Evolutionary conservation across 2,329 filamentous ascomycete species (phyloP).

Genomic region (Alternaria incomplexa): DNA sequence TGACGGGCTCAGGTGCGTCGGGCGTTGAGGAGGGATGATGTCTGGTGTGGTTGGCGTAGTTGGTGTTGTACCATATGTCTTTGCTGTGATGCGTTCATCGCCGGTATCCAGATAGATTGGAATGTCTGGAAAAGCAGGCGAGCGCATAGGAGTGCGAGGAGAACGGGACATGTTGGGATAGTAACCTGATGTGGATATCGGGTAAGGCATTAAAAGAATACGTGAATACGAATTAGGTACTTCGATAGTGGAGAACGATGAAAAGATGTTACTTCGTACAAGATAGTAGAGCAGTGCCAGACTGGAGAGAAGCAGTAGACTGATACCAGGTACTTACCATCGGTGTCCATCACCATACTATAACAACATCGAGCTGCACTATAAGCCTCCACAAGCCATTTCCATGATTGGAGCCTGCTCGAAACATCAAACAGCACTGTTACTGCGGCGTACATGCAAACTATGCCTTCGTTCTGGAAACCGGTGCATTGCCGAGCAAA

Average conservation of each 20-base stretch:
- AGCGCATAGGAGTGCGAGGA: constrained; percentile 15
- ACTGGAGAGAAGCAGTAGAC: constrained; percentile 12
- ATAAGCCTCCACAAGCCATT: constrained; percentile 15
- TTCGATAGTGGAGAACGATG: not conserved
- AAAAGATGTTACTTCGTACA: not conserved
- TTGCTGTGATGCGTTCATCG: constrained; percentile 15
- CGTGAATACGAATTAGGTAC: constrained; percentile 1
- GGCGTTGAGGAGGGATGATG: not conserved
- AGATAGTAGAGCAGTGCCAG: constrained; percentile 1
- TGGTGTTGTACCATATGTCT: constrained; percentile 28
- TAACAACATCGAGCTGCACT: constrained; percentile 20
- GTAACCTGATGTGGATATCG: constrained; percentile 10
- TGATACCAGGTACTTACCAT: constrained; percentile 17
- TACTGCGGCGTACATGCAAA: constrained; percentile 32
- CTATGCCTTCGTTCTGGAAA: constrained; percentile 30
- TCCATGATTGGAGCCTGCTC: constrained; percentile 20
- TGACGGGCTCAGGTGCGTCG: constrained; percentile 3
- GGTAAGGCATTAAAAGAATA: constrained; percentile 26
- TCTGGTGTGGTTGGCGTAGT: constrained; percentile 32
- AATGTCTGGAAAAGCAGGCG: constrained; percentile 30
- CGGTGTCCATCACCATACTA: constrained; percentile 12
- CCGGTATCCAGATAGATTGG: constrained; percentile 33
- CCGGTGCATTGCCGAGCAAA: constrained; percentile 22
- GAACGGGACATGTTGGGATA: constrained; percentile 8
- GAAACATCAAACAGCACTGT: constrained; percentile 32